phyloP scores from a whole-genome alignment of 176 grass and related monocot genomes.

The Coix lacrymajobi region DNA sequence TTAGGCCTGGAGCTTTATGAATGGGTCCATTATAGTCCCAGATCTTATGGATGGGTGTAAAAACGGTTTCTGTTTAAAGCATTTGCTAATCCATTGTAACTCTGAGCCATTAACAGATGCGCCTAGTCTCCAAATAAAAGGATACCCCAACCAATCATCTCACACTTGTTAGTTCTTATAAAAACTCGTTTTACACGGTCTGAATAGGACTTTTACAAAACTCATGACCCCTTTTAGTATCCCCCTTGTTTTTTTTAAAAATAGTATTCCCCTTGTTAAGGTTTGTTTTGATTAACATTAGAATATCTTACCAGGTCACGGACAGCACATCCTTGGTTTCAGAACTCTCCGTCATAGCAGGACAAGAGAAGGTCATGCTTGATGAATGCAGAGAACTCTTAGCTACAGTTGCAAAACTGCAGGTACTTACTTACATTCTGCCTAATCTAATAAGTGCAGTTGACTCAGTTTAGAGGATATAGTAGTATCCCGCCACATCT shows the following conservation, averaged over 20 bases:
- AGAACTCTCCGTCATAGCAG: constrained; percentile 51
- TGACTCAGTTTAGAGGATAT: not conserved
- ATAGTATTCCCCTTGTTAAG: not conserved
- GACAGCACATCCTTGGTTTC: constrained; percentile 43
- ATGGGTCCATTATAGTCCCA: not conserved
- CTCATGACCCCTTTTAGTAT: not conserved
- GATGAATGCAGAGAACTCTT: constrained; percentile 83
- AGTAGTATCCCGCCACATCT: not conserved
- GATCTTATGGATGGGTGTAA: not conserved
- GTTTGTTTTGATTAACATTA: constrained; percentile 20
- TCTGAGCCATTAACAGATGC: not conserved
- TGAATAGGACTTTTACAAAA: not conserved
- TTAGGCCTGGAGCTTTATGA: not conserved
- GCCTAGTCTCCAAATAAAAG: not conserved
- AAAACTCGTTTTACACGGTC: not conserved
- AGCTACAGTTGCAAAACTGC: constrained; percentile 55
- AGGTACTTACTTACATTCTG: constrained; percentile 44
- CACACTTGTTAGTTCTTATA: not conserved
- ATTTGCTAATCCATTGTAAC: not conserved
- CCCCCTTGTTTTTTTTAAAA: not conserved
- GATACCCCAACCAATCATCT: not conserved
- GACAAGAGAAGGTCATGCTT: constrained; percentile 77
- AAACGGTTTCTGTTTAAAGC: not conserved
- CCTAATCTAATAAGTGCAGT: not conserved
- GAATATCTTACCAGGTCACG: constrained; percentile 51